Percentiles rank a stretch among this genome's conserved stretches.
Conservation (phyloP, 2,329 filamentous ascomycete species). For the Rhynchosporium secalis region DNA sequence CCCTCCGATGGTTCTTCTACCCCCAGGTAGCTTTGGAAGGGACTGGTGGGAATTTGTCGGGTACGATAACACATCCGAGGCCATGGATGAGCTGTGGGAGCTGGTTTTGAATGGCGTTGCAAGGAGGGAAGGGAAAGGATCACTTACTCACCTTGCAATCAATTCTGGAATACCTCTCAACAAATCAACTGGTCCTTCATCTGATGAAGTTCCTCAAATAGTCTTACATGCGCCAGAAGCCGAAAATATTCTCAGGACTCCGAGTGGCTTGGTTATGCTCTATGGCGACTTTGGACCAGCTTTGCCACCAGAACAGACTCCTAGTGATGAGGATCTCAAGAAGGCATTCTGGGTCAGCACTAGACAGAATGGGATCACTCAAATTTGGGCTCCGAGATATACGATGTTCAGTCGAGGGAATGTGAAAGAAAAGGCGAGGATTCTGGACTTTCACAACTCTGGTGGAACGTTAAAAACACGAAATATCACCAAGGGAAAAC, state of each 20-base stretch:
- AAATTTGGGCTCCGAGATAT: slow-evolving; percentile 85
- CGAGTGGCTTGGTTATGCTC: slow-evolving; percentile 67
- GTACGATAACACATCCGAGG: slow-evolving; percentile 2
- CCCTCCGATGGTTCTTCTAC: slow-evolving; percentile 60
- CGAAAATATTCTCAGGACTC: slow-evolving; percentile 74
- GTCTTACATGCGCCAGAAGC: slow-evolving; percentile 26
- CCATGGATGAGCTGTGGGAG: slow-evolving; percentile 46
- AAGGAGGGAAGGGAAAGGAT: slow-evolving; percentile 41
- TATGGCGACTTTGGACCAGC: slow-evolving; percentile 71
- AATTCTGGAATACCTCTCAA: slow-evolving; percentile 62
- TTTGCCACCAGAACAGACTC: slow-evolving; percentile 18
- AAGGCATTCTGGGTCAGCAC: slow-evolving; percentile 76
- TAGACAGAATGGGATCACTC: slow-evolving; percentile 75
- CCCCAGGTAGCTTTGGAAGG: slow-evolving; percentile 57
- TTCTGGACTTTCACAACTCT: slow-evolving; percentile 55
- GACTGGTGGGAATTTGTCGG: slow-evolving; percentile 30
- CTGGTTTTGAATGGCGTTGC: slow-evolving; percentile 51
- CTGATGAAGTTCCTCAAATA: not conserved
- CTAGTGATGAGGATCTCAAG: slow-evolving; percentile 54
- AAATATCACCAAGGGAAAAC: slow-evolving; percentile 15
- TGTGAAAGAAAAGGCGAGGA: slow-evolving; percentile 79
- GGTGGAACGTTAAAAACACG: not conserved
- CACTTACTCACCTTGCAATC: slow-evolving; percentile 57
- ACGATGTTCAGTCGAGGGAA: slow-evolving; percentile 96
- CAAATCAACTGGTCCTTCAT: slow-evolving; percentile 19